Evolutionary conservation across 106 monocot genomes (phyloP), one percentile per base, ranked within the genome.

Genomic region (Dioscorea alata): DNA sequence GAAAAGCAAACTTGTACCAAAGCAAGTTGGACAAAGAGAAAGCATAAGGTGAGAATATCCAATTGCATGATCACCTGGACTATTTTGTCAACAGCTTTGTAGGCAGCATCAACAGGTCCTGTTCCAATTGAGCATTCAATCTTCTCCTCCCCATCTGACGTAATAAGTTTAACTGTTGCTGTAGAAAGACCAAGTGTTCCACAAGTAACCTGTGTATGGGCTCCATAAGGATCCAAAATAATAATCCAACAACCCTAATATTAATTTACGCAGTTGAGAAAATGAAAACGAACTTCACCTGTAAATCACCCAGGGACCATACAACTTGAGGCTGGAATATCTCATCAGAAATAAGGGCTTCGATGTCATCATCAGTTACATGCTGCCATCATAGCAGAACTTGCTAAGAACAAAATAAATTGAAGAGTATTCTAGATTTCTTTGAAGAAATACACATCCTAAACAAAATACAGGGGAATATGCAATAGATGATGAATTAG

Each of bases 81-180:
- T 67, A 97, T 92, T 71, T 72, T 69, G 70, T 97, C 89, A 77
- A 97, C 62, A 60, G 96, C 92, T 74, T 92, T 85, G 70, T 92
- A 97, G 69, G 89, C 92, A 59, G 92, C 96, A 77, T 97, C 86
- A 33, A 92, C 89, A 19, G 96, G 92, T 23, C 92, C 96, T 24
- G 86, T 87, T 53, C 96, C 96, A 32, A 87, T 62, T 59, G 84
- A 84, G 72, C 92, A 92, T 32, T 75, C 86, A 73, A 92, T 68
- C 75, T 70, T 89, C 74, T 92, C 84, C 66, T 66, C 84, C 25
- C 86, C 82, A 56, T 89, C 86, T 35, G 70, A 69, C 72, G 54
- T 72, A 68, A 85, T 71, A 58, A 97, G 74, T 82, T 92, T 88
- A 32, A 97, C 92, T 9, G 89, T 97, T 28, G 92, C 96, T 42